Base-by-base conservation (phyloP, 306 rosid species). In the Lathyrus oleraceus region DNA sequence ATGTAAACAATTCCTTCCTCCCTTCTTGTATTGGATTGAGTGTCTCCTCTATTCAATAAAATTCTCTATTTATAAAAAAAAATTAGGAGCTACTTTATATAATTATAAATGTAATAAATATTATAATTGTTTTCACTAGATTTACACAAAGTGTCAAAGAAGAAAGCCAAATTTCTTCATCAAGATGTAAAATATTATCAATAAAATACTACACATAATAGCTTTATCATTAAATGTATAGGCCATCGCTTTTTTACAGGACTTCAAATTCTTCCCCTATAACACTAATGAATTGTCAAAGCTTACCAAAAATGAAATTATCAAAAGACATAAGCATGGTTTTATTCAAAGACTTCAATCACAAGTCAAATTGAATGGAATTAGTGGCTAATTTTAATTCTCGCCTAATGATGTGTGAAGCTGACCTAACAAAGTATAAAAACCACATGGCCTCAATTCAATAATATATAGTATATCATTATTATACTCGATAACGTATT, bases 281-380 rank as follows among this genome's bases (percentile, higher is more conserved):
- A 53, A 54, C 45, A 30, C 19, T 36, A 67, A 49, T 39, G 11
- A 42, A 19, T 61, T 61, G 62, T 45, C 68, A 15, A 64, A 75
- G 51, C 69, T 53, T 45, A 30, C 36, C 54, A 7, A 23, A 71
- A 43, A 43, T 10, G 10, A 77, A 40, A 51, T 39, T 42, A 60
- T 30, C 16, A 43, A 67, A 35, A 19, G 64, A 53, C 69, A 67
- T 66, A 25, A 52, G 11, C 10, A 14, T 1, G 44, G 57, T 12
- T 57, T 53, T 44, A n/a, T 66, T 35, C 30, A 15, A 61, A 38
- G 32, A 47, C 79, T 73, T 63, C 23, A 68, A 68, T 35, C 27
- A 77, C 30, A 77, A 73, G 77, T 81, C 85, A 81, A 76, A 62
- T 54, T 45, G 61, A 67, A 52, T 54, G 70, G 65, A 73, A 72